Evolutionary conservation across 1,284 basidiomycete genomes (phyloP), one percentile per base, ranked within the genome.

Genomic region (Moesziomyces globuligerus): DNA sequence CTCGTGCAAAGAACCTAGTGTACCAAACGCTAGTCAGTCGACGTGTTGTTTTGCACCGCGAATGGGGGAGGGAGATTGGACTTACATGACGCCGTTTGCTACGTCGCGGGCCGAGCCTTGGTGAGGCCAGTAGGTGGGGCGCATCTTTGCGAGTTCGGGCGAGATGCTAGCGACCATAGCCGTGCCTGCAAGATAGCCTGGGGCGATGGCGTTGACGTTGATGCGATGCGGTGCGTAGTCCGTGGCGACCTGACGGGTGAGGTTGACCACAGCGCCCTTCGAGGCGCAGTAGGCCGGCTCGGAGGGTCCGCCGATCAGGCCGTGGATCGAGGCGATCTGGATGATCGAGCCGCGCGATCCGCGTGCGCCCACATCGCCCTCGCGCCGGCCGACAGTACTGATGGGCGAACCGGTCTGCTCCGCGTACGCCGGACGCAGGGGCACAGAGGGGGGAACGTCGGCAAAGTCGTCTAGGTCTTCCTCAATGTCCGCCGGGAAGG

Each of bases 161-260:
- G 44, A 37, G 49, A 73, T 56, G 15, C 64, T 28, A 9, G 61
- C 49, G 0, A 69, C 69, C 71, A 73, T 70, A 1, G 71, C 71
- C 3, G 71, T 69, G 11, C 64, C 62, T 0, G 51, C 56, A 17
- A 71, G 18, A 21, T 73, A 73, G 4, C 67, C 71, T 0, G 67
- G 67, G 7, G 54, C 50, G 50, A 73, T 66, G n/a, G 66, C 65
- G 32, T 73, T 73, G 52, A 68, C 55, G 28, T 73, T 69, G 55
- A 73, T 69, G 20, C 70, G 43, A 11, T 69, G 45, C 15, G 58
- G 51, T 7, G 70, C 70, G 13, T 73, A 73, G 37, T 73, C 70
- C 40, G 66, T 61, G 3, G 70, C 70, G 2, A 73, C 56, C 32
- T 72, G 66, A 1, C 70, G 39, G 1, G 64, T 73, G 6, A 73